Evolutionary conservation across 1,284 basidiomycete genomes (phyloP), one percentile per base, ranked within the genome.

Genomic region (Rhodotorula sp.): DNA sequence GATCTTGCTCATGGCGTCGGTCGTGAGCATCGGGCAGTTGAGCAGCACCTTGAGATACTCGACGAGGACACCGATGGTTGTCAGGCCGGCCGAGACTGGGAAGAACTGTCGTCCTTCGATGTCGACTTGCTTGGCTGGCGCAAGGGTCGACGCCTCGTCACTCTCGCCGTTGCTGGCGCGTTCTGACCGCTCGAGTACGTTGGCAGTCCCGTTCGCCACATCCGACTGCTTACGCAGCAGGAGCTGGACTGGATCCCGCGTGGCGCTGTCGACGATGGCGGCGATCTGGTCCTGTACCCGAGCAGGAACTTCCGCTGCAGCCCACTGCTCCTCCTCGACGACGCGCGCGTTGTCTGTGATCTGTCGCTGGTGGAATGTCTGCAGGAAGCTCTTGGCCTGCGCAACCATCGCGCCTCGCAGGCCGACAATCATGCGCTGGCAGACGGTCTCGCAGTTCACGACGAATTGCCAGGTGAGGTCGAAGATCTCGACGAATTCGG

Each of bases 281-380:
- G 90, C 85, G 54, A 90, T 86, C n/a, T 86, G 83, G 52, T 84
- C 84, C 79, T 97, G 94, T 17, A 90, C 81, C 1, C 82, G 77
- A 9, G 82, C 77, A 1, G 87, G 82, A 2, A 96, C 88, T 64
- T 96, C 94, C 6, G 86, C 84, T 44, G 91, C 90, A 62, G 84
- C 87, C 91, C 93, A 94, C 57, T 88, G 88, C 77, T 95, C 93
- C 75, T 94, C 91, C 79, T 95, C 92, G 11, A 99, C 94, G 20
- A 92, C 82, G 79, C 90, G 92, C 32, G 94, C 93, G 7, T 90
- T 91, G 70, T 86, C 86, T 2, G 89, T 88, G 67, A 98, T 86
- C 62, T 90, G 85, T n/a, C 84, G 81, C 73, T 91, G 88, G 79
- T 99, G 95, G 81, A 94, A 96, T 1, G 84, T 81, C 74, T 90